A percentile compares a stretch with the other conserved stretches of the same genome.
phyloP scores from a whole-genome alignment of 805 yeast genomes.

The Kluyveromyces nonfermentans region DNA sequence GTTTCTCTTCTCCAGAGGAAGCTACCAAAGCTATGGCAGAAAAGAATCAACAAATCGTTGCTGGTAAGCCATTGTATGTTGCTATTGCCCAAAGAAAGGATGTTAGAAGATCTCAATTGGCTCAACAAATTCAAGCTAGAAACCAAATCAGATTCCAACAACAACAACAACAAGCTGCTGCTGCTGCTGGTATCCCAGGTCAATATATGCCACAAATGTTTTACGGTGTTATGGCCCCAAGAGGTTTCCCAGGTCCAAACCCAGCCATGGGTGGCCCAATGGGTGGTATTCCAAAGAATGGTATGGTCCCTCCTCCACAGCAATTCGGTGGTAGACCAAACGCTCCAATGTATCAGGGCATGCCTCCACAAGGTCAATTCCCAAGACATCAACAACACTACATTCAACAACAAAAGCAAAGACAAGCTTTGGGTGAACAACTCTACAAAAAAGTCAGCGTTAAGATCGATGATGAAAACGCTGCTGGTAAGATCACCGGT shows the following conservation, averaged over 20 bases:
- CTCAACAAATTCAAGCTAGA: constrained; percentile 96
- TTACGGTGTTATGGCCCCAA: constrained; percentile 57
- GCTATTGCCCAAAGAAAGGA: constrained; percentile 98
- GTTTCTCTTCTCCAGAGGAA: constrained; percentile 97
- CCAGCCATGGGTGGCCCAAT: constrained; percentile 67
- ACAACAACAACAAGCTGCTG: constrained; percentile 46
- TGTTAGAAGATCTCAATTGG: constrained; percentile 91
- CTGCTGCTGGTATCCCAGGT: constrained; percentile 33
- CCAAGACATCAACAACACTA: constrained; percentile 32
- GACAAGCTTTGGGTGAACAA: constrained; percentile 97
- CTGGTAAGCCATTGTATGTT: constrained; percentile 94
- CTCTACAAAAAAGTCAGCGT: constrained; percentile 86
- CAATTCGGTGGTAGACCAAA: constrained; percentile 49
- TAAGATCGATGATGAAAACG: constrained; percentile 82
- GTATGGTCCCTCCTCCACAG: constrained; percentile 48
- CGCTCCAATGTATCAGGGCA: constrained; percentile 72
- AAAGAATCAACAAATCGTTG: constrained; percentile 95
- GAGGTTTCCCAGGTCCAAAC: constrained; percentile 75
- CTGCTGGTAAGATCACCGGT: constrained; percentile 98
- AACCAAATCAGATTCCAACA: constrained; percentile 98
- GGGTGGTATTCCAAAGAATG: constrained; percentile 50
- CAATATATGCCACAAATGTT: constrained; percentile 34
- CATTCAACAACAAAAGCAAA: constrained; percentile 81
- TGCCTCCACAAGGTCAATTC: constrained; percentile 64
- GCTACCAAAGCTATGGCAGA: constrained; percentile 97